A percentile compares a stretch with the other conserved stretches of the same genome.
Conservation (phyloP, 768 basidiomycete genomes). For the Calocybe indica region DNA sequence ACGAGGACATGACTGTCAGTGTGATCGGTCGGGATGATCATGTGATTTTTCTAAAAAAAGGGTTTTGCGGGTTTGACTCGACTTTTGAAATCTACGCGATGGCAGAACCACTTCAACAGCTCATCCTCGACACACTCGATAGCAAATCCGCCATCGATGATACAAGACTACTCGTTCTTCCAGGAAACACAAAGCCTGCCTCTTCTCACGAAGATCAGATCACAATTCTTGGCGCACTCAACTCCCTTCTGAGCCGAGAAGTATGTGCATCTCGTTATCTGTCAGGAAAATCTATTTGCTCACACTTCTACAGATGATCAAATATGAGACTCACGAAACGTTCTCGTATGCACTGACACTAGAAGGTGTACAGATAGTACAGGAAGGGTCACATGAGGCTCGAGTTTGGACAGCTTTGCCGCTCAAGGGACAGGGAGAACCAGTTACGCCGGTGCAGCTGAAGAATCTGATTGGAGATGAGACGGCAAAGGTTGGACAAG, state of each 20-base stretch:
- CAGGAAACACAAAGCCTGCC: constrained; percentile 53
- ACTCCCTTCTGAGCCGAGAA: constrained; percentile 83
- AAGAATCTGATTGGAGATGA: constrained; percentile 81
- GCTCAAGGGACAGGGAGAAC: constrained; percentile 57
- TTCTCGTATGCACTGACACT: constrained; percentile 67
- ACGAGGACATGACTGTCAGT: background rate
- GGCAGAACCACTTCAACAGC: constrained; percentile 77
- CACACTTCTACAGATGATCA: constrained; percentile 62
- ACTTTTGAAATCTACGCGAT: constrained; percentile 26
- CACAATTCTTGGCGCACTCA: constrained; percentile 82
- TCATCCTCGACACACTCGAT: constrained; percentile 71
- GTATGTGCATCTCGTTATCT: constrained; percentile 32
- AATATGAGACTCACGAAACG: constrained; percentile 72
- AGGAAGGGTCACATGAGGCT: constrained; percentile 89
- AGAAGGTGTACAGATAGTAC: constrained; percentile 77
- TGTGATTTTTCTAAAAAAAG: background rate
- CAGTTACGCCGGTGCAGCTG: constrained; percentile 62
- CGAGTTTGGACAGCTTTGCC: constrained; percentile 88
- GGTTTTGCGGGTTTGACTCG: too few relatives aligned
- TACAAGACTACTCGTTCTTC: constrained; percentile 61
- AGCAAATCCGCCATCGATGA: constrained; percentile 51
- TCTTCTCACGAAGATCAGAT: constrained; percentile 74
- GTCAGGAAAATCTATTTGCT: background rate
- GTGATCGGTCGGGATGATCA: constrained; percentile 1
- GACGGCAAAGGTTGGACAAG: constrained; percentile 88